Evolutionary conservation across 306 rosid genomes (phyloP).

Genomic region (Vicia faba): DNA sequence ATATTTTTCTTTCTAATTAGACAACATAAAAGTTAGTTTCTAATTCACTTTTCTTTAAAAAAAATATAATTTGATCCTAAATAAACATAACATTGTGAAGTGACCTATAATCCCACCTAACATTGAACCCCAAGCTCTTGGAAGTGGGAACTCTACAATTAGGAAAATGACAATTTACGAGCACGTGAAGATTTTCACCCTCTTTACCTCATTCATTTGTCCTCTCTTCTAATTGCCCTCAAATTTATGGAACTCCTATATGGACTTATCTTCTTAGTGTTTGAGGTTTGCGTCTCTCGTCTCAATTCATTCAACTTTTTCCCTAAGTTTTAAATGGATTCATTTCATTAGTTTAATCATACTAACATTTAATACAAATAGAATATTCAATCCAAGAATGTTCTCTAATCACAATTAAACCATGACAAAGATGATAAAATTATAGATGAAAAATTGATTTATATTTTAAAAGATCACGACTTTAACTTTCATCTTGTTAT

Average conservation of each 20-base stretch:
- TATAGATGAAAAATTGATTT: no score
- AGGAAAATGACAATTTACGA: conserved; percentile 50
- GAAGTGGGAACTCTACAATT: conserved; percentile 34
- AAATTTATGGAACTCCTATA: conserved; percentile 5
- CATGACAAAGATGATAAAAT: no score
- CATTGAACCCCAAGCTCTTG: conserved; percentile 54
- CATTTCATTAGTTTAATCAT: not conserved
- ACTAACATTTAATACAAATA: no score
- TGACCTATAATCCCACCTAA: conserved; percentile 43
- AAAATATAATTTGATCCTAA: not conserved
- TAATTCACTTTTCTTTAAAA: not conserved
- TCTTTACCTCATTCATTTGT: conserved; percentile 40
- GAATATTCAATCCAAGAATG: no score
- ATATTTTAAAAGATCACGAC: no score
- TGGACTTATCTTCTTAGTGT: conserved; percentile 17
- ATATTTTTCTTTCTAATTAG: not conserved
- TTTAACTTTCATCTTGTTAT: no score
- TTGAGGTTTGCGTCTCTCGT: conserved; percentile 10
- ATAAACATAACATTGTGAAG: conserved; percentile 25
- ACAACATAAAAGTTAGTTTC: not conserved
- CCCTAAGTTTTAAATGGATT: not conserved
- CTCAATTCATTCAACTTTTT: conserved; percentile 20
- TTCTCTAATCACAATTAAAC: no score
- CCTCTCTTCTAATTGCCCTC: conserved; percentile 31
- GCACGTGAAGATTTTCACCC: conserved; percentile 53